Conservation (phyloP, 257 asterid genomes). For the Solanum piurae region DNA sequence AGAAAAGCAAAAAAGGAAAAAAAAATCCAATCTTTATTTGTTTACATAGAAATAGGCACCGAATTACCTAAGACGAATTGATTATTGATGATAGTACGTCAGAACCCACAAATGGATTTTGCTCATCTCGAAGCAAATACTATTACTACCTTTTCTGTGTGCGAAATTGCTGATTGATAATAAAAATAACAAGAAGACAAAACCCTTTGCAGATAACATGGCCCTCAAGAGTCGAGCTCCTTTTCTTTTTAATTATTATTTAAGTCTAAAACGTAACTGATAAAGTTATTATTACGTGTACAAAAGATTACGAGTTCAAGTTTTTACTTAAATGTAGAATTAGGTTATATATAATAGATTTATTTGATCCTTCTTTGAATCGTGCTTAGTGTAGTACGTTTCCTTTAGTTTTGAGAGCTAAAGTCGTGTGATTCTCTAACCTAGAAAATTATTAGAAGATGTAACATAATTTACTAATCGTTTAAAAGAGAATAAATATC, state of each 20-base stretch:
- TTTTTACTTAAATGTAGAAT: too few species aligned
- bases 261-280: accelerated
- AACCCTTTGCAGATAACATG: neutral
- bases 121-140: slow-evolving; percentile 12
- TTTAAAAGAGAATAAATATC: neutral
- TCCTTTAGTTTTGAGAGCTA: neutral
- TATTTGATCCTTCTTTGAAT: too few species aligned
- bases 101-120: neutral
- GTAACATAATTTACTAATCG: neutral
- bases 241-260: neutral
- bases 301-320: neutral
- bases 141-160: neutral
- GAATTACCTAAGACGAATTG: slow-evolving; percentile 5
- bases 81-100: neutral
- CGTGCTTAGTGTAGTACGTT: neutral
- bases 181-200: neutral
- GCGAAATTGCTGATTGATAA: neutral
- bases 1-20: neutral
- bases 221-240: neutral
- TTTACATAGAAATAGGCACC: neutral
- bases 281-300: neutral
- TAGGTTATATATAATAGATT: neutral
- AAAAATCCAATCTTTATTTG: neutral
- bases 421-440: neutral
- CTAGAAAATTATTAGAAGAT: neutral